A percentile compares a stretch with the other conserved stretches of the same genome.
Conservation (phyloP, 352 stramenopile species). For the Phytopythium ostracodes region DNA sequence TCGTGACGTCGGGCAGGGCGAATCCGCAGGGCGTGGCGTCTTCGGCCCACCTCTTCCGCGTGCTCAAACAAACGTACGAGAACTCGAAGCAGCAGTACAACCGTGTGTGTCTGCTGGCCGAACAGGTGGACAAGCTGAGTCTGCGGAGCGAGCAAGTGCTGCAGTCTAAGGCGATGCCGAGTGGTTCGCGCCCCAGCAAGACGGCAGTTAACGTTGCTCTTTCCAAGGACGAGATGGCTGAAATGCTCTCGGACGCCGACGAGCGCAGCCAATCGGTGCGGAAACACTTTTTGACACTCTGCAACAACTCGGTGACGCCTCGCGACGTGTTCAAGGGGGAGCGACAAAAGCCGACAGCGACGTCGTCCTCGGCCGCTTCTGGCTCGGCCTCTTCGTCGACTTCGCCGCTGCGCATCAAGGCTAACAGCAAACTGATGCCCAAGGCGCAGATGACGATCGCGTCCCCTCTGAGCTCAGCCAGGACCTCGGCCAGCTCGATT, state of each 20-base stretch:
- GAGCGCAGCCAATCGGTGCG: constrained; percentile 42
- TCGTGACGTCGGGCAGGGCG: constrained; percentile 20
- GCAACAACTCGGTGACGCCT: constrained; percentile 56
- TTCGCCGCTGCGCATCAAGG: constrained; percentile 35
- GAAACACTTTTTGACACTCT: constrained; percentile 49
- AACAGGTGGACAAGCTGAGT: constrained; percentile 50
- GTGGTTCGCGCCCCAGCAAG: constrained; percentile 14
- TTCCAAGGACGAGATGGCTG: constrained; percentile 45
- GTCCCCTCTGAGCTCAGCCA: constrained; percentile 54
- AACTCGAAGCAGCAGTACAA: constrained; percentile 77
- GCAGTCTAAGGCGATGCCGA: constrained; percentile 16
- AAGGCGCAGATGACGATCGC: constrained; percentile 58
- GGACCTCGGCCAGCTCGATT: constrained; percentile 32
- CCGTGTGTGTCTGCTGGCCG: constrained; percentile 42
- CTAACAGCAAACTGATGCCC: constrained; percentile 69
- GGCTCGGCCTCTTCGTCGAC: constrained; percentile 22
- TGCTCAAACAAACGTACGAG: constrained; percentile 73
- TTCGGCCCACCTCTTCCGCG: constrained; percentile 45
- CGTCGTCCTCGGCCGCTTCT: constrained; percentile 14
- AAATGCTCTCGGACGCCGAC: constrained; percentile 40
- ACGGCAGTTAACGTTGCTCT: constrained; percentile 12
- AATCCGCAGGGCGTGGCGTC: constrained; percentile 17
- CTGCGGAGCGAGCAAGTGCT: constrained; percentile 25
- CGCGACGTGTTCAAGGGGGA: constrained; percentile 45
- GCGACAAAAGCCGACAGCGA: constrained; percentile 32